Evolutionary conservation across 352 stramenopile genomes (phyloP).

Genomic region (Globisporangium ultimum): DNA sequence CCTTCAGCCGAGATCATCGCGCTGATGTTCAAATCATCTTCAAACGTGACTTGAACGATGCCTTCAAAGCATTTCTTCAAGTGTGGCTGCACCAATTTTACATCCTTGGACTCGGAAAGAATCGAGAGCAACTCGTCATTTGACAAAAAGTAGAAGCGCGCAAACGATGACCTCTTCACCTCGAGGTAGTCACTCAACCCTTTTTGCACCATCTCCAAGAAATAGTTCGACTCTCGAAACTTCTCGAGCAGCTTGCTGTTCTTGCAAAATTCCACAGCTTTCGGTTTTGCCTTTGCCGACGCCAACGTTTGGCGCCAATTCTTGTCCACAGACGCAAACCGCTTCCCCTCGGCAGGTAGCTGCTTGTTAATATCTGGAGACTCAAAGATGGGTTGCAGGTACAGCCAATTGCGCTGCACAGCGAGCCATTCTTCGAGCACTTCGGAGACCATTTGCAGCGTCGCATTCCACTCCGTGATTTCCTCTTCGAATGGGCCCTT

Average conservation of each 20-base stretch:
- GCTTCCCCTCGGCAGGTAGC: slow-evolving; percentile 91
- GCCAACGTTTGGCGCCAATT: slow-evolving; percentile 92
- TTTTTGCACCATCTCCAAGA: slow-evolving; percentile 92
- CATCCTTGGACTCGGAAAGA: slow-evolving; percentile 91
- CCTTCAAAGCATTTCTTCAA: slow-evolving; percentile 95
- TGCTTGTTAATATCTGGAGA: slow-evolving; percentile 96
- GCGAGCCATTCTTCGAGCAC: slow-evolving; percentile 94
- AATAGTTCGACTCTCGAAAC: slow-evolving; percentile 93
- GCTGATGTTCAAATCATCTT: slow-evolving; percentile 89
- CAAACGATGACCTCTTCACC: slow-evolving; percentile 90
- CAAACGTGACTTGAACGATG: slow-evolving; percentile 88
- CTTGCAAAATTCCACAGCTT: slow-evolving; percentile 92
- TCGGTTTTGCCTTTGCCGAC: slow-evolving; percentile 83
- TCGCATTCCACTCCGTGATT: slow-evolving; percentile 92
- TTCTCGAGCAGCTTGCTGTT: slow-evolving; percentile 90
- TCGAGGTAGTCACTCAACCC: slow-evolving; percentile 91
- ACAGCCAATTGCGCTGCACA: slow-evolving; percentile 95
- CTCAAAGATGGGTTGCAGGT: slow-evolving; percentile 95
- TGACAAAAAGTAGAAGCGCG: slow-evolving; percentile 93
- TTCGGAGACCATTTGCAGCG: slow-evolving; percentile 89
- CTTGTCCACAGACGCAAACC: slow-evolving; percentile 94
- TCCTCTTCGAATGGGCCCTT: slow-evolving; percentile 94
- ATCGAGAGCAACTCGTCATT: slow-evolving; percentile 94
- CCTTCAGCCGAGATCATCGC: slow-evolving; percentile 91
- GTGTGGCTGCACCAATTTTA: slow-evolving; percentile 91